These are phyloP conservation scores for Coemansia sp. DNA, from an alignment of 192 early-diverging fungal genomes.

Conservation along the genomic window DNA sequence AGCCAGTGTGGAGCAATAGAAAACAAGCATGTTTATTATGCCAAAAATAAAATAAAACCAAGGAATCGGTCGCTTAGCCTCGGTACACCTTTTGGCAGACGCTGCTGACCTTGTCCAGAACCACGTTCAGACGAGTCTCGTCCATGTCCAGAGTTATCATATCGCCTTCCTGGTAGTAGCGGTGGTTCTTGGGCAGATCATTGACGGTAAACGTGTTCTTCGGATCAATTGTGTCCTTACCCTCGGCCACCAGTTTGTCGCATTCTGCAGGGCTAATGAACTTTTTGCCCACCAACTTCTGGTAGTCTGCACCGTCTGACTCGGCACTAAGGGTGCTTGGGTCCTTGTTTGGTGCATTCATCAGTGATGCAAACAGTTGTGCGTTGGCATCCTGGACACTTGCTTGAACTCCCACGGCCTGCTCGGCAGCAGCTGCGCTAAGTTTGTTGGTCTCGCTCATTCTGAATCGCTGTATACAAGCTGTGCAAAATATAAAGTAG, in stretches of 20 bases:
- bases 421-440: background rate
- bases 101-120: background rate
- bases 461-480: too few species aligned
- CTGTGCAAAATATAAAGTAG: background rate
- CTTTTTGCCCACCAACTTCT: constrained; percentile 16
- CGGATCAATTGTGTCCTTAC: background rate
- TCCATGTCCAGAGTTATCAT: background rate
- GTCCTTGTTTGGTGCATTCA: constrained; percentile 6
- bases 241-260: background rate
- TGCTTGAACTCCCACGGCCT: background rate
- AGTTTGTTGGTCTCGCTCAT: constrained; percentile 1
- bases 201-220: constrained; percentile 7
- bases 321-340: background rate
- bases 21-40: too few species aligned
- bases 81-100: background rate
- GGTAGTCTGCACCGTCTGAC: background rate
- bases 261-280: background rate
- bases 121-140: background rate
- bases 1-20: too few species aligned
- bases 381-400: background rate
- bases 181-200: constrained; percentile 12
- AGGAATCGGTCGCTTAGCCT: background rate
- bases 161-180: constrained; percentile 20
- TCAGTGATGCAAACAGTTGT: constrained; percentile 11
- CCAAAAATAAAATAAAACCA: background rate